A percentile compares a stretch with the other conserved stretches of the same genome.
These are phyloP conservation scores for Dysphania ambrosioides DNA, from an alignment of 148 eudicot species.

Conservation along the genomic window DNA sequence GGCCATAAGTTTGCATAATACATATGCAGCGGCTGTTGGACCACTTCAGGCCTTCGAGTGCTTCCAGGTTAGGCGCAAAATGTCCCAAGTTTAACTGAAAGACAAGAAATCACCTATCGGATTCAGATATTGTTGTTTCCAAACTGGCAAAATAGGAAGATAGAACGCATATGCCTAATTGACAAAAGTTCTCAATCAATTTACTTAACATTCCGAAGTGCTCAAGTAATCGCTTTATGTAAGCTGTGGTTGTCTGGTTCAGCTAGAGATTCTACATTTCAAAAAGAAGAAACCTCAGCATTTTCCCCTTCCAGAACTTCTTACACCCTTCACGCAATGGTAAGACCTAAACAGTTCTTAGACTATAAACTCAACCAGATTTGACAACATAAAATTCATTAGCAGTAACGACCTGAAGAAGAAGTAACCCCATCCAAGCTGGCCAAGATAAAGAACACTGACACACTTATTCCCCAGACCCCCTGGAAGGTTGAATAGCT, in stretches of 20 bases:
- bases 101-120: not conserved
- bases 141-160: not conserved
- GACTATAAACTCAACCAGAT: not conserved
- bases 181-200: not conserved
- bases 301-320: too few species aligned
- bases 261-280: not conserved
- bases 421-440: not conserved
- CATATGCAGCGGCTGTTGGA: not conserved
- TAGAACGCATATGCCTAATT: not conserved
- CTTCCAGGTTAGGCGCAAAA: not conserved
- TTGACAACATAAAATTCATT: not conserved
- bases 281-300: too few species aligned
- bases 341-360: not conserved
- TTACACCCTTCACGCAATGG: not conserved
- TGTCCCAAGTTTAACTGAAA: conserved; percentile 18
- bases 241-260: not conserved
- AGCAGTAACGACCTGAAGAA: not conserved
- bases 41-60: not conserved
- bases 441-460: not conserved
- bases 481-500: not conserved
- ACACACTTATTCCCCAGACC: not conserved
- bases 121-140: not conserved
- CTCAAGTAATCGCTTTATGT: not conserved
- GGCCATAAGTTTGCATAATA: not conserved
- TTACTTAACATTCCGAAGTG: not conserved